Conservation (phyloP, 495 filamentous ascomycete species). For the Penicillium tannophilum region DNA sequence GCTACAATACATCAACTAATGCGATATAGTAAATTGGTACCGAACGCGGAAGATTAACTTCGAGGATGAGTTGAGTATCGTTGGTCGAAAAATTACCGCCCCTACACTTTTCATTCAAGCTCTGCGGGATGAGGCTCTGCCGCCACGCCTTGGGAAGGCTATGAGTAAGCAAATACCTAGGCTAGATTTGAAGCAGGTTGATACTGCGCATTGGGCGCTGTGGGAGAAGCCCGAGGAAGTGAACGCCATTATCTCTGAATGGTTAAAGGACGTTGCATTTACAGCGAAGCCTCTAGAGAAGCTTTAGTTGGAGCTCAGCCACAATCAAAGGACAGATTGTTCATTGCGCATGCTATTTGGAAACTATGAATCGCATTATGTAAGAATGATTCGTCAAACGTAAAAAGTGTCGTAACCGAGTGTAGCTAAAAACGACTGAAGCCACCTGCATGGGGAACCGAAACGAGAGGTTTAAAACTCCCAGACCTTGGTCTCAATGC, state of each 20-base stretch:
- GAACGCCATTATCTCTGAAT: slow-evolving; percentile 48
- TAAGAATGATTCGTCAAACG: background rate
- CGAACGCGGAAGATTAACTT: slow-evolving; percentile 69
- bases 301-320: slow-evolving; percentile 12
- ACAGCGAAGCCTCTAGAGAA: slow-evolving; percentile 20
- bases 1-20: background rate
- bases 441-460: background rate
- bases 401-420: background rate
- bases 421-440: background rate
- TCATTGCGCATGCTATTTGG: background rate
- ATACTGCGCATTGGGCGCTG: slow-evolving; percentile 70
- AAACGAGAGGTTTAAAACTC: slow-evolving; percentile 23
- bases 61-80: slow-evolving; percentile 67
- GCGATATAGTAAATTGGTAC: slow-evolving; percentile 74
- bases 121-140: slow-evolving; percentile 66
- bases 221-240: slow-evolving; percentile 64
- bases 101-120: slow-evolving; percentile 78
- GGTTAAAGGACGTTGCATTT: slow-evolving; percentile 48
- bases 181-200: slow-evolving; percentile 58
- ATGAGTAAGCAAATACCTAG: slow-evolving; percentile 69
- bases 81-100: slow-evolving; percentile 54
- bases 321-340: background rate
- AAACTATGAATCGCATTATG: background rate
- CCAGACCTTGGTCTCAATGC: slow-evolving; percentile 54
- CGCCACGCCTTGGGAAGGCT: slow-evolving; percentile 61